Evolutionary conservation across 2,329 filamentous ascomycete genomes (phyloP), one percentile per base, ranked within the genome.

Genomic region (Penicillium sp.): DNA sequence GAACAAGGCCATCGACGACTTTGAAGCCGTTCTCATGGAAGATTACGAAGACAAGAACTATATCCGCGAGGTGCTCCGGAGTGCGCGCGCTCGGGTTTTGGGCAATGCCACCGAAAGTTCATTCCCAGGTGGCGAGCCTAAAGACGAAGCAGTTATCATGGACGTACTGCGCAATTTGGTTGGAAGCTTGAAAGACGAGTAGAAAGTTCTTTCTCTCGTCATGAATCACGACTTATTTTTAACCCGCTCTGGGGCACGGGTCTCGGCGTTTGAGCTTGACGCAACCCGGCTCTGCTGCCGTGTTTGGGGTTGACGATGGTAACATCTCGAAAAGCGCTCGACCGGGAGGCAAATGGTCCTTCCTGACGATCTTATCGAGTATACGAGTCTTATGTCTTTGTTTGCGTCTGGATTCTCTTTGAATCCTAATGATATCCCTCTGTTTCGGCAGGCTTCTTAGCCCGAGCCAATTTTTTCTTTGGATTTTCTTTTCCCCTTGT

Each of bases 11-110:
- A 75, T 75, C 49, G 73, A 75, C 51, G 71, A 75, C 56, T 75
- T 75, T 46, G 73, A 75, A 53, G 69, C 71, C 16, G 72, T 75
- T 12, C 66, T 75, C 13, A 73, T 74, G 67, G 73, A 75, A 53
- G 73, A 75, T 53, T 75, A 74, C 48, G 72, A 75, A 51, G 73
- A 75, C 54, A 73, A 74, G 62, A 72, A 75, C 49, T 75, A 75
- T 54, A 75, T 75, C 57, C 70, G 71, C 24, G 71, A 74, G 58
- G 73, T 75, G 31, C 67, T 75, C 10, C 70, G 70, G 52, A 75
- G 73, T 54, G 73, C 73, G 21, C 71, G 73, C 8, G 71, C 73
- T 44, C 70, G 73, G 15, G 73, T 70, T 15, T 50, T 75, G 6
- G 72, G 71, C 26, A 63, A 69, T 48, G 70, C 71, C 6, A 68